A percentile compares a stretch with the other conserved stretches of the same genome.
These are phyloP conservation scores for Crithidia expoeki DNA, from an alignment of 208 protist genomes.

Conservation along the genomic window DNA sequence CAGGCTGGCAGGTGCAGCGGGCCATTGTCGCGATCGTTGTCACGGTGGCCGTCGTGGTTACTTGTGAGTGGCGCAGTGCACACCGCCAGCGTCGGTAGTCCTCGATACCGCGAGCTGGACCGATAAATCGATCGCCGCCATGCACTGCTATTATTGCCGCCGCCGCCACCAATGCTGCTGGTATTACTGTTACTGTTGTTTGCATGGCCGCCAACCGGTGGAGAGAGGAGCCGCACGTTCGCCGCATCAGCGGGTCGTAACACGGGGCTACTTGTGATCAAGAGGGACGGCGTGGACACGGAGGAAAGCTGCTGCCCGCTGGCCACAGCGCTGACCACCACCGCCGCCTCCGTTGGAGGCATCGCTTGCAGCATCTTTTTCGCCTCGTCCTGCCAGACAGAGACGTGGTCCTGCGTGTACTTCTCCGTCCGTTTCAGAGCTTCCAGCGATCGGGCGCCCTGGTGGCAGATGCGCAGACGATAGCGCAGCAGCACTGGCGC, in stretches of 20 bases:
- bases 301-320: constrained; percentile 22
- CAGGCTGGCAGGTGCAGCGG: constrained; percentile 29
- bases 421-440: constrained; percentile 31
- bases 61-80: constrained; percentile 6
- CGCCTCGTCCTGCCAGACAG: constrained; percentile 29
- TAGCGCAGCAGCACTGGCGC: constrained; percentile 41
- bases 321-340: constrained; percentile 10
- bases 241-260: constrained; percentile 15
- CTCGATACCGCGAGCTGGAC: constrained; percentile 5
- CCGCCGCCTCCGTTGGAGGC: constrained; percentile 7
- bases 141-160: constrained; percentile 1
- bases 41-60: constrained; percentile 18
- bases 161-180: neutral
- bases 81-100: constrained; percentile 16
- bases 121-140: constrained; percentile 1
- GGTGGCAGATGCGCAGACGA: constrained; percentile 32
- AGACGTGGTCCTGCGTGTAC: constrained; percentile 28
- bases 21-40: constrained; percentile 21
- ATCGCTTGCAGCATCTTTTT: constrained; percentile 35
- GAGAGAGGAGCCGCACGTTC: neutral
- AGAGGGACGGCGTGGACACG: constrained; percentile 21
- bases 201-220: constrained; percentile 1
- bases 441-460: constrained; percentile 31
- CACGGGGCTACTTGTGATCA: constrained; percentile 20
- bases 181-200: neutral